These are phyloP conservation scores for Chaetomiaceae sp. DNA, from an alignment of 2,329 filamentous ascomycete species.

Conservation along the genomic window DNA sequence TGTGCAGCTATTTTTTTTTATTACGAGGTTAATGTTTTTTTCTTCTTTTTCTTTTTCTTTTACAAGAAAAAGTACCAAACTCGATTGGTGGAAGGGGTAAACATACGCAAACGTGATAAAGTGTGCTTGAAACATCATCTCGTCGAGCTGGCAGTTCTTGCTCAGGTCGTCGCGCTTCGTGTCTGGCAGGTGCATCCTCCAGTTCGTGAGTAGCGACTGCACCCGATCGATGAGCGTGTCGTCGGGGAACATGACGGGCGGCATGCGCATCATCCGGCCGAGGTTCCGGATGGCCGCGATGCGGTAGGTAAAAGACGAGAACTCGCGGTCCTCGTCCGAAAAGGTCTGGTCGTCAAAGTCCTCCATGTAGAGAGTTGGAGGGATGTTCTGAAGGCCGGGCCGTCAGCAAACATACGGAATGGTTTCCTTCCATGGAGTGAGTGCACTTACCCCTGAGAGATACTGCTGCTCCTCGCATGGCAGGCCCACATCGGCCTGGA, in stretches of 20 bases:
- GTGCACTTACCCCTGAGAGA: slow-evolving; percentile 51
- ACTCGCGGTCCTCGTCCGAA: slow-evolving; percentile 61
- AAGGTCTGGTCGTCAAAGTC: slow-evolving; percentile 78
- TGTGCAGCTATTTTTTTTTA: slow-evolving; percentile 42
- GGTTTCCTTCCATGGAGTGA: too few relatives aligned
- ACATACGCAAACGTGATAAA: slow-evolving; percentile 64
- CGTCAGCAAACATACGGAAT: slow-evolving; percentile 5
- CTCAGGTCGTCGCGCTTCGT: slow-evolving; percentile 67
- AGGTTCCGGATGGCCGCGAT: slow-evolving; percentile 77
- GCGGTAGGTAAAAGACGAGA: slow-evolving; percentile 82
- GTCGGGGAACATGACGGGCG: slow-evolving; percentile 47
- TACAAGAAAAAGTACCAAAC: too few relatives aligned
- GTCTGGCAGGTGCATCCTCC: slow-evolving; percentile 72
- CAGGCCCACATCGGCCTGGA: slow-evolving; percentile 63
- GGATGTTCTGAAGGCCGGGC: slow-evolving; percentile 57
- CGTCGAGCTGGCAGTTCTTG: slow-evolving; percentile 69
- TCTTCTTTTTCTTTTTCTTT: too few relatives aligned
- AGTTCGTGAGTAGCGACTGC: slow-evolving; percentile 60
- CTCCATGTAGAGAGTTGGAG: slow-evolving; percentile 58
- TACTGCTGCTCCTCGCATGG: slow-evolving; percentile 82
- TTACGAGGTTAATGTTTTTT: background rate
- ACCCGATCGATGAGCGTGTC: slow-evolving; percentile 50
- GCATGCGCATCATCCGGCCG: slow-evolving; percentile 64
- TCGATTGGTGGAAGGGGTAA: slow-evolving; percentile 26
- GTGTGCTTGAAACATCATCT: slow-evolving; percentile 87